A percentile compares a stretch with the other conserved stretches of the same genome.
Conservation (phyloP, 1,284 basidiomycete species). For the Farysia itapuensis region DNA sequence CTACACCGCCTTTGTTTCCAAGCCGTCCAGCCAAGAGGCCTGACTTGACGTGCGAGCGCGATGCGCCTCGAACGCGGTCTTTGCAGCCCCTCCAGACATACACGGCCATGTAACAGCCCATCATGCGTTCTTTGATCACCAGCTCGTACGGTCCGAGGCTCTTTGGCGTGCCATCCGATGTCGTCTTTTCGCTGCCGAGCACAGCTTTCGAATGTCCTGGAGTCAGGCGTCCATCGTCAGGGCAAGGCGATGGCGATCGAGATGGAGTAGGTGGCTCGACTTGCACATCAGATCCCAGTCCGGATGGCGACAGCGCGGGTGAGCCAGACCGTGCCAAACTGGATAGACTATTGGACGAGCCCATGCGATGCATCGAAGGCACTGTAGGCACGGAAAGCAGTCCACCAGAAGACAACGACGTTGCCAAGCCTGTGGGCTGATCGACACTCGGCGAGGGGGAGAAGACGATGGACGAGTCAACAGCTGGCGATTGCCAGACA, state of each 20-base stretch:
- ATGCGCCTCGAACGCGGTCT: slow-evolving; percentile 58
- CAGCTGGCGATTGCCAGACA: slow-evolving; percentile 9
- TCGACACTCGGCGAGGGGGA: slow-evolving; percentile 10
- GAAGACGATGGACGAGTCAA: slow-evolving; percentile 19
- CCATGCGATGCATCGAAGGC: slow-evolving; percentile 16
- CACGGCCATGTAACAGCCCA: slow-evolving; percentile 73
- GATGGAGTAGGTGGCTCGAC: slow-evolving; percentile 27
- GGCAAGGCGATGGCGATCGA: neutral
- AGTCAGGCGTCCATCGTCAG: neutral
- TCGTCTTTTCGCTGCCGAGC: too few relatives aligned
- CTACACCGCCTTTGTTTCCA: slow-evolving; percentile 76
- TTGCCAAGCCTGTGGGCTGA: slow-evolving; percentile 1
- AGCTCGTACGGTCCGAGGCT: slow-evolving; percentile 70
- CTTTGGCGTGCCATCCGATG: slow-evolving; percentile 36
- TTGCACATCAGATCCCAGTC: slow-evolving; percentile 10
- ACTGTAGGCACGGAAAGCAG: slow-evolving; percentile 17
- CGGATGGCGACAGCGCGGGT: slow-evolving; percentile 9
- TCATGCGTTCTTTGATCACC: slow-evolving; percentile 78
- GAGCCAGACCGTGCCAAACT: too few relatives aligned
- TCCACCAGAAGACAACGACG: slow-evolving; percentile 1
- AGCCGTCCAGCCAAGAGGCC: slow-evolving; percentile 83
- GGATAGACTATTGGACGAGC: slow-evolving; percentile 22
- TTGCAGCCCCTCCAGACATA: slow-evolving; percentile 53
- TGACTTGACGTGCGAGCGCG: slow-evolving; percentile 71
- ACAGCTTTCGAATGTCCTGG: neutral